A percentile compares a stretch with the other conserved stretches of the same genome.
phyloP scores from a whole-genome alignment of 2,329 filamentous ascomycete genomes.

The Exophiala sp. region DNA sequence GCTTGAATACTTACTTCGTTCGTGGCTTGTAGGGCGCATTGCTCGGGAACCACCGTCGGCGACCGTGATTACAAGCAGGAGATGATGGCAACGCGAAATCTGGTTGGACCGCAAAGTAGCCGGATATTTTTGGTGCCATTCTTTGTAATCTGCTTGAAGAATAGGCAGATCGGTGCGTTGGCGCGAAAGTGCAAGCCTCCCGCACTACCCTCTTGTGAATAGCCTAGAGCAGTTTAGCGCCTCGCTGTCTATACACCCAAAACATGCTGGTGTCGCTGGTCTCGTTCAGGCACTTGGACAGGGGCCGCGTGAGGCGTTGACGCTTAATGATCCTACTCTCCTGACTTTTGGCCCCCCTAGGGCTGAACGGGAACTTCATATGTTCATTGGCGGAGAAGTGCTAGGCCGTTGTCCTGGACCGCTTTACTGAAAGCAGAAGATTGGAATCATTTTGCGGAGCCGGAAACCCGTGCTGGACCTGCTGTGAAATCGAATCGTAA shows the following conservation, averaged over 20 bases:
- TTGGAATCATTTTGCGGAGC: neutral
- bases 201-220: neutral
- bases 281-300: neutral
- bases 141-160: constrained; percentile 13
- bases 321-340: constrained; percentile 16
- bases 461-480: neutral
- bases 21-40: too few relatives aligned
- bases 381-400: constrained; percentile 16
- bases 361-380: constrained; percentile 17
- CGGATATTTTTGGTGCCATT: constrained; percentile 15
- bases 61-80: too few relatives aligned
- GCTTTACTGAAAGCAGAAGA: constrained; percentile 14
- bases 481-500: neutral
- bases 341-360: constrained; percentile 9
- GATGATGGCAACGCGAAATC: neutral
- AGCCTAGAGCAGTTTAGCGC: neutral
- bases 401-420: neutral
- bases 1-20: too few relatives aligned
- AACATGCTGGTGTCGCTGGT: neutral
- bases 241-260: constrained; percentile 13
- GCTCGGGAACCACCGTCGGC: too few relatives aligned
- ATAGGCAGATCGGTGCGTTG: constrained; percentile 14
- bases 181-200: neutral
- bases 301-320: neutral
- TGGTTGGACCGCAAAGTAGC: constrained; percentile 1